Conservation (phyloP, 2,329 filamentous ascomycete species). For the Xylaria sp. region DNA sequence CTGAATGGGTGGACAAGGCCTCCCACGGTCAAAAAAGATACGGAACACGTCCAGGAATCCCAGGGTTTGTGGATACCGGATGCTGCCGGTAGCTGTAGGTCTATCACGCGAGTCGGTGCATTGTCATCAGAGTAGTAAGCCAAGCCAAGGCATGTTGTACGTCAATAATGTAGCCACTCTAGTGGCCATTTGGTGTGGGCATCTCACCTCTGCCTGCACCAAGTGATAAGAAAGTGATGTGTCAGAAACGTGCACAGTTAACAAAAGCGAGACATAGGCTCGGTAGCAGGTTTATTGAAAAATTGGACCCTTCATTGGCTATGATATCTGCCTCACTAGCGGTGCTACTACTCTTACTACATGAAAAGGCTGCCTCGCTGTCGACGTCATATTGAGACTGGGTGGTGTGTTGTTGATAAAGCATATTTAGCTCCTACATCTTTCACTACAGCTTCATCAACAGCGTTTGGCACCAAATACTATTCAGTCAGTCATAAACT, state of each 20-base stretch:
- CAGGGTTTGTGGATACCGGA: conserved; percentile 27
- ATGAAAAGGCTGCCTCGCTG: conserved; percentile 11
- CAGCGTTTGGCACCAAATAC: background rate
- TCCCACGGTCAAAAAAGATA: background rate
- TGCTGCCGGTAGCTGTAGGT: conserved; percentile 21
- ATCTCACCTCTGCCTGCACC: background rate
- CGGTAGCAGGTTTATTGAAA: conserved; percentile 12
- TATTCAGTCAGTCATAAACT: conserved; percentile 9
- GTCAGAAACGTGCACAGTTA: conserved; percentile 1
- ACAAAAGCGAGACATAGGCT: background rate
- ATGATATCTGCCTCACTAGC: conserved; percentile 1
- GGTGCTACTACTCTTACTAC: background rate
- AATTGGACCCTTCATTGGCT: conserved; percentile 9
- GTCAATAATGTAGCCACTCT: conserved; percentile 13
- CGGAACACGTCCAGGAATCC: background rate
- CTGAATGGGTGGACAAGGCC: conserved; percentile 3
- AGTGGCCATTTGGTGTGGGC: conserved; percentile 15
- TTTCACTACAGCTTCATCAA: conserved; percentile 6
- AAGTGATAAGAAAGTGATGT: conserved; percentile 17
- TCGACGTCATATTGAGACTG: conserved; percentile 17
- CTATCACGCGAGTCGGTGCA: conserved; percentile 28
- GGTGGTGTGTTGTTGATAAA: conserved; percentile 7
- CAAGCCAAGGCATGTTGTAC: conserved; percentile 17
- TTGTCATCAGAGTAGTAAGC: conserved; percentile 27
- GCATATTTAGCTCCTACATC: background rate